Percentiles rank a stretch among this genome's conserved stretches.
Evolutionary conservation across 2,329 filamentous ascomycete species (phyloP).

Genomic region (Neofusicoccum sp.): DNA sequence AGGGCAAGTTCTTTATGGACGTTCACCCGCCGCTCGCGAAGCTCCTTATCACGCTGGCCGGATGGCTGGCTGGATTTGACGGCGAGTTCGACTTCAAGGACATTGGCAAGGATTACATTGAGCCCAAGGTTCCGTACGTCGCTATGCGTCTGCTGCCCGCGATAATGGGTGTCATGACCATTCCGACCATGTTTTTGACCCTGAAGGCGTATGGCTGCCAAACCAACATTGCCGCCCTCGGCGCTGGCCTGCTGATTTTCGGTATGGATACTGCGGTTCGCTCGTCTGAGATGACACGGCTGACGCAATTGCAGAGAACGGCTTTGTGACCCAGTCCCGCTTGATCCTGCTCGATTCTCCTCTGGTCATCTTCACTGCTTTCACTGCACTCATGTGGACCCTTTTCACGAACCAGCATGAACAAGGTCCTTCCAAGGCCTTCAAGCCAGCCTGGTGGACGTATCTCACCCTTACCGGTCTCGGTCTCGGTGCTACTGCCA

Average conservation of each 20-base stretch:
- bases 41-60: conserved; percentile 91
- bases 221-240: conserved; percentile 80
- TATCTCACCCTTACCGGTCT: conserved; percentile 89
- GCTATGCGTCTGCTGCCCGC: conserved; percentile 95
- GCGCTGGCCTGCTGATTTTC: conserved; percentile 86
- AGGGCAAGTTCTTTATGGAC: conserved; percentile 99
- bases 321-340: conserved; percentile 89
- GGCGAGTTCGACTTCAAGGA: conserved; percentile 99
- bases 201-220: conserved; percentile 89
- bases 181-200: conserved; percentile 92
- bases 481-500: conserved; percentile 84
- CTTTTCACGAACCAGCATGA: conserved; percentile 98
- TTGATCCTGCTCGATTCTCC: conserved; percentile 96
- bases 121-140: conserved; percentile 93
- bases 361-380: conserved; percentile 87
- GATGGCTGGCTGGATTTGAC: conserved; percentile 92
- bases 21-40: conserved; percentile 98
- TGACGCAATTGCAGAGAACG: conserved; percentile 72
- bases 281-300: conserved; percentile 4
- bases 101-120: conserved; percentile 97
- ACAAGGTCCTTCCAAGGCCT: conserved; percentile 84
- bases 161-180: conserved; percentile 81
- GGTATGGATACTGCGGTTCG: conserved; percentile 54
- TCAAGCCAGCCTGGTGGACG: conserved; percentile 94
- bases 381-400: conserved; percentile 86